These are phyloP conservation scores for Oryza punctata DNA, from an alignment of 176 grass and related monocot species.

Conservation along the genomic window DNA sequence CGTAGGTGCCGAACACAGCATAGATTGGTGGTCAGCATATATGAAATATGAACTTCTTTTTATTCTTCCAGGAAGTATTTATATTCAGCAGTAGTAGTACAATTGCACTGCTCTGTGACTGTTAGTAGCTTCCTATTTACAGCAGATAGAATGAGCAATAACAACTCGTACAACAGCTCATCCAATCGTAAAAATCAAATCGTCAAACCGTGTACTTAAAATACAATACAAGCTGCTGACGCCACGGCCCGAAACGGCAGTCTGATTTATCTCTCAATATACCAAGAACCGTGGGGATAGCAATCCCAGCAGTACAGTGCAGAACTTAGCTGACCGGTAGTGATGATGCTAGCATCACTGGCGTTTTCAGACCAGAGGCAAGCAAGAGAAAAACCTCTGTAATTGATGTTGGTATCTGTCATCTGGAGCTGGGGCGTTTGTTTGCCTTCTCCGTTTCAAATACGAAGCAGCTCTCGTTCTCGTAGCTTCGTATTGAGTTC, in stretches of 20 bases:
- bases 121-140: constrained; percentile 39
- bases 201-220: neutral
- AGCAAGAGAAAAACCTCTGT: neutral
- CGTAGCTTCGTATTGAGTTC: constrained; percentile 65
- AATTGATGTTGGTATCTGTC: neutral
- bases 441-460: constrained; percentile 17
- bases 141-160: constrained; percentile 4
- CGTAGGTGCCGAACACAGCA: no score
- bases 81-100: neutral
- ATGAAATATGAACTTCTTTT: no score
- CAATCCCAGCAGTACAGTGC: neutral
- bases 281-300: neutral
- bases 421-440: neutral
- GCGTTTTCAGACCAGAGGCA: constrained; percentile 7
- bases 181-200: constrained; percentile 2
- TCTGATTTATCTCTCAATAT: neutral
- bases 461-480: constrained; percentile 58
- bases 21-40: no score
- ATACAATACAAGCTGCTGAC: neutral
- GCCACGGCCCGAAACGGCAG: neutral
- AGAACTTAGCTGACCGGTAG: neutral
- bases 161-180: neutral
- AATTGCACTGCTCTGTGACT: neutral
- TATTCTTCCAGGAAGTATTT: no score
- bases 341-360: neutral